Base-by-base conservation (phyloP, 495 filamentous ascomycete genomes). In the Aspergillus heteromorphus region DNA sequence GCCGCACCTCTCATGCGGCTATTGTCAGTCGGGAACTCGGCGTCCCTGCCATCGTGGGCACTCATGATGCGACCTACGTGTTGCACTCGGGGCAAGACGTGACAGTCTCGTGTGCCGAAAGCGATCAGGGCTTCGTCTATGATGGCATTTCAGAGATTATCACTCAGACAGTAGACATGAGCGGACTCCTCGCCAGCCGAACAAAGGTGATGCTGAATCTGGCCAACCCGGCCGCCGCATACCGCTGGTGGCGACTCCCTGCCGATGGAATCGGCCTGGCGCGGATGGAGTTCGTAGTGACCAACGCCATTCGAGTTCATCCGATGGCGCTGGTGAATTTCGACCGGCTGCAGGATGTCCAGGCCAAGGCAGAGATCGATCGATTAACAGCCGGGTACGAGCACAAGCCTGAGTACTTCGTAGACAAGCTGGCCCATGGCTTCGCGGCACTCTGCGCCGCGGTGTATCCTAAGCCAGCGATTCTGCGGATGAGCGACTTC, bases 1-100 rank as follows among this genome's bases (percentile, higher is more conserved):
- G 69, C n/a, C 64, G 67, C 10, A 72, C 69, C 5, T 72, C 69
- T 6, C 69, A 72, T 54, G 69, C 69, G 14, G 69, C 69, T 16
- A 72, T 72, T 47, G 64, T 72, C 51, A 72, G 69, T 52, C 69
- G 69, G 29, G 69, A 72, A 34, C 62, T 72, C 3, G 69, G 69
- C 7, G 49, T 72, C 19, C 69, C 69, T 0, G 67, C 65, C 2
- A 54, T 70, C 7, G 65, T 72, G 4, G 69, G 69, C 41, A 66
- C 67, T 0, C 57, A 52, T 4, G 53, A 66, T 31, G 65, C 65
- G 14, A 70, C 69, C 4, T 70, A 65, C 40, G 48, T 70, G 19
- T 59, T 72, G n/a, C 67, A 72, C 48, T 61, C 64, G 0, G 67
- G 59, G 23, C 69, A 70, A 48, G 61, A 70, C 29, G 64, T 69